These are phyloP conservation scores for Cyclotella sp. DNA, from an alignment of 108 stramenopile species.

Conservation along the genomic window DNA sequence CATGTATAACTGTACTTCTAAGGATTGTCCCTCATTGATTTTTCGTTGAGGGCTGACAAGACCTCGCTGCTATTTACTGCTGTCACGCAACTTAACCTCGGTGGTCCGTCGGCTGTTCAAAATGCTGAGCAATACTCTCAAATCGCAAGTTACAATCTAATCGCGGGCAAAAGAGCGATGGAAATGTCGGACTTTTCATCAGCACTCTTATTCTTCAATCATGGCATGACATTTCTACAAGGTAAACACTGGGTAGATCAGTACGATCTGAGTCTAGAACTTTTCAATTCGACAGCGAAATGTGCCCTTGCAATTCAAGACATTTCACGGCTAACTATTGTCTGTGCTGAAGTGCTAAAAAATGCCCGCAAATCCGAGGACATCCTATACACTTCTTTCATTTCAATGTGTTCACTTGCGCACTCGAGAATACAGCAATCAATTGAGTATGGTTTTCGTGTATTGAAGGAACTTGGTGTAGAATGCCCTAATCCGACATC, in stretches of 20 bases:
- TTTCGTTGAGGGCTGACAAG: not conserved
- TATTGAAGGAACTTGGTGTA: no score
- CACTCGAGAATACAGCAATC: no score
- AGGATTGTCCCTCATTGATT: not conserved
- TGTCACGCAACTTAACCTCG: conserved; percentile 33
- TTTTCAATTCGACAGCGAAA: conserved; percentile 15
- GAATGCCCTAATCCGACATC: no score
- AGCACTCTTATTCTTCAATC: conserved; percentile 23
- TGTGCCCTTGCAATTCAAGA: conserved; percentile 16
- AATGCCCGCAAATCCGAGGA: conserved; percentile 19
- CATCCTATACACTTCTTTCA: not conserved
- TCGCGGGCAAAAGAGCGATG: conserved; percentile 30
- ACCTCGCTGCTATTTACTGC: conserved; percentile 20
- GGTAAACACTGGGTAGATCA: conserved; percentile 29
- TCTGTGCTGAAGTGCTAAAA: not conserved
- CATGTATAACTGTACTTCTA: no score
- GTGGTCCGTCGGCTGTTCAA: conserved; percentile 13
- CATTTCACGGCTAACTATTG: not conserved
- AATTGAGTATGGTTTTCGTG: no score
- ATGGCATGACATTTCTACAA: conserved; percentile 27
- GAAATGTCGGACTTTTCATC: conserved; percentile 39
- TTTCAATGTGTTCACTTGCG: no score
- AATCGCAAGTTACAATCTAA: conserved; percentile 16
- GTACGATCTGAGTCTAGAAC: conserved; percentile 31
- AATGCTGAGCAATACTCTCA: not conserved